Base-by-base conservation (phyloP, 805 yeast species). In the Yarrowia alimentaria region DNA sequence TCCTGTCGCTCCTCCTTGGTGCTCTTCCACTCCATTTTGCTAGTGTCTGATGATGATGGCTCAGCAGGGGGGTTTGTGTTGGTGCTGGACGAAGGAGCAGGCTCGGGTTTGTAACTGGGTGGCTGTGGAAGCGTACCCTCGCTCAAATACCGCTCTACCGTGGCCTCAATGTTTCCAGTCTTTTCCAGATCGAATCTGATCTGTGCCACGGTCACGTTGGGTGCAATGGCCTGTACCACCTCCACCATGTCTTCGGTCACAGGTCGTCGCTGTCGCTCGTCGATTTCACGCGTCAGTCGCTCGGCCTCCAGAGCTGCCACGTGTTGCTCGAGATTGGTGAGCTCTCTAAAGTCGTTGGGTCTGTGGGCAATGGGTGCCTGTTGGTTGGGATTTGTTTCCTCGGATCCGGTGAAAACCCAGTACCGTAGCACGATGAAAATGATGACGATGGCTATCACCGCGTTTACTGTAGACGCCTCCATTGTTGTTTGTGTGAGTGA, bases 221-320 rank as follows among this genome's bases (percentile, higher is more conserved):
- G 96, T 0, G 89, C 95, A 51, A 91, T 72, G 32, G 88, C 80
- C 58, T 80, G 85, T 2, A 91, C 96, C 0, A 85, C 81, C 56
- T 84, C 93, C 34, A 91, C 73, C 98, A 91, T 91, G 37, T 55
- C 64, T 11, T 61, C 35, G 3, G 50, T 43, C 19, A 43, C 50
- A 5, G 37, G 50, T 16, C 50, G 50, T 6, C 37, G 34, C 19
- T 43, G 28, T 2, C 29, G 28, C 17, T 43, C 37, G 26, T 22
- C 35, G 35, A 21, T 16, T 45, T 38, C 34, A 4, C 43, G 21
- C n/a, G 43, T 31, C 13, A 25, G n/a, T 22, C 33, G 42, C 28
- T 26, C 43, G 20, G 55, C 35, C 31, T 51, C 28, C 2, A 53
- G 26, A 5, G 29, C 45, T 5, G 31, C 45, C 6, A 26, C 29